Base-by-base conservation (phyloP, 768 basidiomycete species). In the Mycena venus region DNA sequence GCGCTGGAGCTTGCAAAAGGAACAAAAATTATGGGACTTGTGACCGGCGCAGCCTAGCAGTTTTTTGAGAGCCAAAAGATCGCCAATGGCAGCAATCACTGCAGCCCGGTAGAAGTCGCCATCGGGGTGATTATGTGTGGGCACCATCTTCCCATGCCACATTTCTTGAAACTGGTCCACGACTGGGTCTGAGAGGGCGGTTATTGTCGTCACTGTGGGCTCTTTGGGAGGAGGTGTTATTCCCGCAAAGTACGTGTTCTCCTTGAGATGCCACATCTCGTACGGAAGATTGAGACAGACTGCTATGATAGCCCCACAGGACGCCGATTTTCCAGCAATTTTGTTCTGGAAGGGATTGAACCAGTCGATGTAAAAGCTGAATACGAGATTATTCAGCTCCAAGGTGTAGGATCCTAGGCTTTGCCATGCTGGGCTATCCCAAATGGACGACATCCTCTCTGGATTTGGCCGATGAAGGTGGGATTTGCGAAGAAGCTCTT, bases 281-380 rank as follows among this genome's bases (percentile, higher is more conserved):
- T 47, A 40, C 0, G 81, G 81, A 5, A 82, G 65, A 53, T 82
- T 82, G 36, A 79, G 32, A 64, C 81, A 81, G 8, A 76, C 71
- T 55, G 80, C 51, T 31, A 77, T 79, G 31, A 73, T 68, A 3
- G 72, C 72, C 12, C 72, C 66, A 19, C 65, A 67, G 6, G 72
- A 73, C 12, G 32, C 67, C 14, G 17, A 10, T 25, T 73, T 73
- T 4, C 78, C 75, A 25, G 75, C 73, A 34, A 74, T 73, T 25
- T 78, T 76, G 42, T 75, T 79, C 21, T 59, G 19, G 40, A 67
- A 76, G 0, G 77, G 78, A 55, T 79, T 79, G 40, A 79, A 79
- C 78, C 77, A 79, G 53, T 79, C 75, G 6, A 70, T 63, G 17
- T 63, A 70, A 14, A 3, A 44, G 38, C 25, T 34, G 56, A 63